Percentiles rank a stretch among this genome's conserved stretches.
phyloP scores from a whole-genome alignment of 768 basidiomycete species.

The Coprinopsis strossmayeri region DNA sequence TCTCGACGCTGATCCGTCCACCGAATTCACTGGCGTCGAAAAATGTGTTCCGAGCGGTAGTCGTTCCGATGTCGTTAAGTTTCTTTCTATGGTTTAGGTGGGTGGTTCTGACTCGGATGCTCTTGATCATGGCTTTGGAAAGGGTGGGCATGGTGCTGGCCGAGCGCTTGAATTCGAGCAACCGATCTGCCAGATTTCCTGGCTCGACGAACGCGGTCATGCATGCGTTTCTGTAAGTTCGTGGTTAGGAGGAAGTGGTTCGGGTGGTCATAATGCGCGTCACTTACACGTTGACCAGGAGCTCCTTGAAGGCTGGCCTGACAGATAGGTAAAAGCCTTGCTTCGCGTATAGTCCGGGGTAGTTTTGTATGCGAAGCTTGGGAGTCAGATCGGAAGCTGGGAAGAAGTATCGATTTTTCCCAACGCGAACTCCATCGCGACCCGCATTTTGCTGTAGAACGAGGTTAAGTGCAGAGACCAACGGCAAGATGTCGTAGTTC shows the following conservation, averaged over 20 bases:
- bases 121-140: constrained; percentile 39
- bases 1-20: constrained; percentile 46
- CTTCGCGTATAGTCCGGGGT: constrained; percentile 25
- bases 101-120: constrained; percentile 48
- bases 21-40: constrained; percentile 23
- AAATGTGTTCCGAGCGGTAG: constrained; percentile 15
- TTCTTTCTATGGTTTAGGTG: constrained; percentile 52
- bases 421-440: constrained; percentile 38
- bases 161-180: constrained; percentile 36
- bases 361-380: constrained; percentile 18
- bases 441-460: constrained; percentile 42
- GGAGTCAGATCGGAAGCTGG: constrained; percentile 25
- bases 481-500: constrained; percentile 38
- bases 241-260: background rate
- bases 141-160: constrained; percentile 36
- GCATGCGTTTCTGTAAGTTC: constrained; percentile 35
- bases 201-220: constrained; percentile 48
- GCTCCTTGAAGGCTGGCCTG: constrained; percentile 35
- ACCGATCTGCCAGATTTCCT: constrained; percentile 52
- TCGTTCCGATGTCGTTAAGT: constrained; percentile 12
- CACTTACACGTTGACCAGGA: constrained; percentile 44
- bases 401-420: constrained; percentile 44
- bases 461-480: constrained; percentile 50
- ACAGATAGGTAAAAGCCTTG: constrained; percentile 43
- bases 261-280: background rate